phyloP scores from a whole-genome alignment of 768 basidiomycete species.

The Tulasnella calospora region DNA sequence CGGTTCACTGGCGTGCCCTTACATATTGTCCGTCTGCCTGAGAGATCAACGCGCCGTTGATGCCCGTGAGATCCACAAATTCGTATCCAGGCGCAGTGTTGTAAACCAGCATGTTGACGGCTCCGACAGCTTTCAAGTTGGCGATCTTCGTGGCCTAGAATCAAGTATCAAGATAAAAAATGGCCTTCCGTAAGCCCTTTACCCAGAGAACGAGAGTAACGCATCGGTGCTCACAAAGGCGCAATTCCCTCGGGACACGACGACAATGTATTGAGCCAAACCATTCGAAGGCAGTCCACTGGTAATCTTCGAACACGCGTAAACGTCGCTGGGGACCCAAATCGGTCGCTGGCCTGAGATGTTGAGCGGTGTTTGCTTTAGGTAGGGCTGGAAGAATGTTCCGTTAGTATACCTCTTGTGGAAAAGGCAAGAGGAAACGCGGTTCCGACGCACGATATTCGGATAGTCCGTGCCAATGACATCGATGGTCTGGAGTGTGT shows the following conservation, averaged over 20 bases:
- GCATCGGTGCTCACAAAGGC: conserved; percentile 28
- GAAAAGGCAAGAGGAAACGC: too few relatives aligned
- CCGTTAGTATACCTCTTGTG: too few relatives aligned
- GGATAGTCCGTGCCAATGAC: conserved; percentile 32
- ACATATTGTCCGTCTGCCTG: conserved; percentile 25
- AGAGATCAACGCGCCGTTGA: conserved; percentile 19
- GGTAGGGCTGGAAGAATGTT: too few relatives aligned
- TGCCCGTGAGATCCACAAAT: not conserved
- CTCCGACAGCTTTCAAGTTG: conserved; percentile 29
- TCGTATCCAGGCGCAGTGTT: conserved; percentile 17
- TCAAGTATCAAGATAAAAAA: not conserved
- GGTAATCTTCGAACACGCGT: conserved; percentile 35
- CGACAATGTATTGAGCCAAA: conserved; percentile 31
- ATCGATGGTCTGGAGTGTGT: not conserved
- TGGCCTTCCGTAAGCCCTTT: not conserved
- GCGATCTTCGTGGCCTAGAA: conserved; percentile 30
- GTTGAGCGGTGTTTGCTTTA: conserved; percentile 32
- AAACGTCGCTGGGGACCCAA: conserved; percentile 35
- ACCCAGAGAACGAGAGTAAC: not conserved
- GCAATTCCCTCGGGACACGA: conserved; percentile 37
- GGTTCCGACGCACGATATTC: conserved; percentile 31
- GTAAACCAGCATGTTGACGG: conserved; percentile 20
- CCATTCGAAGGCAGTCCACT: conserved; percentile 32
- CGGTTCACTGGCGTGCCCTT: not conserved
- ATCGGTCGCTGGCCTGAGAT: conserved; percentile 33